Evolutionary conservation across 2,329 filamentous ascomycete genomes (phyloP), one percentile per base, ranked within the genome.

Genomic region (Didymella sp.): DNA sequence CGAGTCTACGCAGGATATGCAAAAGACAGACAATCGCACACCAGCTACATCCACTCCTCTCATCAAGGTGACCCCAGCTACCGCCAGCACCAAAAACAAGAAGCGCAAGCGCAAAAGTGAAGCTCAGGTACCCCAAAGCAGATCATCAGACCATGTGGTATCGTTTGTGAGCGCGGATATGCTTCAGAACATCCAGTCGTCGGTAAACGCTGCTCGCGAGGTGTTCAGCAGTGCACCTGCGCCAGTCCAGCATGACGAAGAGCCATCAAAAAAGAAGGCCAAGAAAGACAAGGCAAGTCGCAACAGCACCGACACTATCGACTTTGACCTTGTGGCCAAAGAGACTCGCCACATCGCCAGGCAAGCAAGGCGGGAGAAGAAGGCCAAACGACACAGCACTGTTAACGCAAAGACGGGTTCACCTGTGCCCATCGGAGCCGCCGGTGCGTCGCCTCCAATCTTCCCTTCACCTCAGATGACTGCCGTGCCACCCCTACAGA

Each of bases 61-160:
- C 6, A 38, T 44, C 48, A 42, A 35, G 27, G 17, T 45, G 12
- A 53, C 56, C n/a, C 54, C 56, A 12, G 42, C 47, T 2, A 55
- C 54, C 13, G 17, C 27, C 17, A 58, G 49, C 17, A 46, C 51
- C 11, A 46, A 52, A 24, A 43, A 41, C 15, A 60, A 63, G 49
- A 70, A 70, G 55, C 60, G 64, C 31, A 68, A 69, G 49, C 56
- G 61, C 44, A 51, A 56, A 33, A 58, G 42, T n/a, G 35, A 45
- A 17, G 44, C 25, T 5, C 30, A 6, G 33, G 48, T 11, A 21
- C 24, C 7, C 6, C 13, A 37, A 27, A 38, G 17, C 6, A 48
- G 31, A 33, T 13, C 27, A 7, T 6, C 22, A 7, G 24, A 22
- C 30, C 30, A 30, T 11, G 28, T 22, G 22, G 27, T 40, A 6